A percentile compares a stretch with the other conserved stretches of the same genome.
phyloP scores from a whole-genome alignment of 768 basidiomycete genomes.

The Lentinula boryana region DNA sequence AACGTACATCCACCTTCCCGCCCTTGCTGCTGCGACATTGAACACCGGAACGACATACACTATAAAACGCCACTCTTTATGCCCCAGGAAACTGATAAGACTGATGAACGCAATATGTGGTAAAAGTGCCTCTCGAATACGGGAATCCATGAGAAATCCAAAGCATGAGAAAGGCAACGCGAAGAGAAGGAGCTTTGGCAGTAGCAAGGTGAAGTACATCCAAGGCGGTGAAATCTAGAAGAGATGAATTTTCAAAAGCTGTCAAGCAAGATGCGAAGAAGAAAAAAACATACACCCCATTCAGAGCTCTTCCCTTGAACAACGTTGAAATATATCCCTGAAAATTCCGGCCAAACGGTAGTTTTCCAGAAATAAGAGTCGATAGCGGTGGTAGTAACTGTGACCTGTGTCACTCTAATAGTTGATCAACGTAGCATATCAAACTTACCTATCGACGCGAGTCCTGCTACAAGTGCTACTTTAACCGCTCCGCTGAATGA shows the following conservation, averaged over 20 bases:
- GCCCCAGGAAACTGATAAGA: constrained; percentile 70
- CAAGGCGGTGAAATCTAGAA: constrained; percentile 62
- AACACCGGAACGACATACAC: constrained; percentile 79
- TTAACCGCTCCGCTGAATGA: constrained; percentile 37
- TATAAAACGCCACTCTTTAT: constrained; percentile 98
- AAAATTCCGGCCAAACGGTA: constrained; percentile 81
- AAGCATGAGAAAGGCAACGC: constrained; percentile 56
- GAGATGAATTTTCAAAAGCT: not conserved
- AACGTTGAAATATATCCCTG: constrained; percentile 79
- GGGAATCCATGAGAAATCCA: constrained; percentile 40
- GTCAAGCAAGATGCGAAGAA: not conserved
- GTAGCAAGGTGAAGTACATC: constrained; percentile 57
- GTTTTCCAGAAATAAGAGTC: constrained; percentile 87
- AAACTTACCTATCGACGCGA: constrained; percentile 46
- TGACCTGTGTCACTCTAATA: not conserved
- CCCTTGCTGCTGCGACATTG: constrained; percentile 74
- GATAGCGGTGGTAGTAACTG: constrained; percentile 56
- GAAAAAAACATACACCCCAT: constrained; percentile 74
- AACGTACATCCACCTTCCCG: constrained; percentile 57
- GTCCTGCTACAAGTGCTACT: constrained; percentile 43
- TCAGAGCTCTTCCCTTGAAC: constrained; percentile 78
- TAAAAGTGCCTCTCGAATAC: constrained; percentile 43
- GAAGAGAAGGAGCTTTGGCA: constrained; percentile 75
- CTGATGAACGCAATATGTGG: constrained; percentile 49
- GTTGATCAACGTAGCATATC: not conserved